These are phyloP conservation scores for Arabidopsis hybrid DNA, from an alignment of 441 rosid species.

Conservation along the genomic window DNA sequence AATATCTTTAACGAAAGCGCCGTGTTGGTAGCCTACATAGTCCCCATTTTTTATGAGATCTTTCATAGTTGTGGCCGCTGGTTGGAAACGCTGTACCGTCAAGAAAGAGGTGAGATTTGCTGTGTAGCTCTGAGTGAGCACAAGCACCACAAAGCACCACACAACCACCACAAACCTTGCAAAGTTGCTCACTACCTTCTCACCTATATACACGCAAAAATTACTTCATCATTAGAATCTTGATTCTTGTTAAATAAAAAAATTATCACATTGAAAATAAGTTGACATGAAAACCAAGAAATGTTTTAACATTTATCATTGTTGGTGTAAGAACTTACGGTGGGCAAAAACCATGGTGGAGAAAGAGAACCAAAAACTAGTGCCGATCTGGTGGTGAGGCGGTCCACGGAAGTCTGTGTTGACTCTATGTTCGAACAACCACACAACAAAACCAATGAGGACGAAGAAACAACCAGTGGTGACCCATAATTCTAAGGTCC, in stretches of 20 bases:
- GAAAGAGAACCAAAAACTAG: slow-evolving; percentile 54
- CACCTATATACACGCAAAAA: slow-evolving; percentile 46
- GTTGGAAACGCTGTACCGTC: slow-evolving; percentile 54
- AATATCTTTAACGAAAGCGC: slow-evolving; percentile 47
- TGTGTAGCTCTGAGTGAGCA: slow-evolving; percentile 62
- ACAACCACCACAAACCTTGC: slow-evolving; percentile 55
- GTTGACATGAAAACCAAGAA: background rate
- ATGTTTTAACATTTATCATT: background rate
- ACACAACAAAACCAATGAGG: slow-evolving; percentile 49
- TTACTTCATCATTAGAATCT: background rate
- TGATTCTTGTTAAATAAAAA: background rate
- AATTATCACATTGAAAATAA: background rate
- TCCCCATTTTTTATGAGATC: slow-evolving; percentile 45
- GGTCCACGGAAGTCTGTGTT: slow-evolving; percentile 53
- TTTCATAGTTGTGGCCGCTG: slow-evolving; percentile 31
- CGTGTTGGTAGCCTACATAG: slow-evolving; percentile 51
- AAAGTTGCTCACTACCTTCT: slow-evolving; percentile 54
- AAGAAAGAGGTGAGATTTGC: slow-evolving; percentile 61
- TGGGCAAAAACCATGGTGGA: slow-evolving; percentile 53
- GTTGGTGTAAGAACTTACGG: slow-evolving; percentile 40
- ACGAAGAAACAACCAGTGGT: slow-evolving; percentile 44
- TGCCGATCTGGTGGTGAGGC: slow-evolving; percentile 50
- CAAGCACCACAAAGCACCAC: slow-evolving; percentile 60
- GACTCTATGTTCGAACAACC: slow-evolving; percentile 54
- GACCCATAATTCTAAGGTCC: slow-evolving; percentile 57